Percentiles rank a stretch among this genome's conserved stretches.
These are phyloP conservation scores for Dipteronia dyeriana DNA, from an alignment of 345 rosid species.

Conservation along the genomic window DNA sequence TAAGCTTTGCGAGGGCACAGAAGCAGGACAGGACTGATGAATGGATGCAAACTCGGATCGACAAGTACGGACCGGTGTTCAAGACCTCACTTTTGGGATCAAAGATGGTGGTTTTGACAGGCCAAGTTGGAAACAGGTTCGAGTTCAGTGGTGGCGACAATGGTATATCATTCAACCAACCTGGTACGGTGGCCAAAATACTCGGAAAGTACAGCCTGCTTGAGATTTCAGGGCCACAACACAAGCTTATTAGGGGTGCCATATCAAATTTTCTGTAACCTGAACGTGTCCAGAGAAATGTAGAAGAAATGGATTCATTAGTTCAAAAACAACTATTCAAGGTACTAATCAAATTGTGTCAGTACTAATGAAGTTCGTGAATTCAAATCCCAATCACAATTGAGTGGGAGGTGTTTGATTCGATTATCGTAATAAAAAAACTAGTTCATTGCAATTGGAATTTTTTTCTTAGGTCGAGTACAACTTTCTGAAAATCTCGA, in stretches of 20 bases:
- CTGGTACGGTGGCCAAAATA: slow-evolving; percentile 13
- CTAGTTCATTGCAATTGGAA: too few relatives aligned
- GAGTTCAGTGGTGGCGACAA: slow-evolving; percentile 20
- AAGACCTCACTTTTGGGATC: slow-evolving; percentile 34
- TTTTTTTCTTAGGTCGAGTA: too few relatives aligned
- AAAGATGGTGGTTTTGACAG: slow-evolving; percentile 21
- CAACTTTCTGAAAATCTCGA: too few relatives aligned
- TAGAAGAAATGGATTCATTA: slow-evolving; percentile 21
- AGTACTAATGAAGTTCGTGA: too few relatives aligned
- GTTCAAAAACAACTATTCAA: slow-evolving; percentile 23
- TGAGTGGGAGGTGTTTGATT: too few relatives aligned
- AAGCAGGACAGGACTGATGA: slow-evolving; percentile 16
- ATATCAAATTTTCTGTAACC: slow-evolving; percentile 23
- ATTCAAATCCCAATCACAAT: too few relatives aligned
- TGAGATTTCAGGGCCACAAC: slow-evolving; percentile 24
- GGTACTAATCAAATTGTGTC: neutral
- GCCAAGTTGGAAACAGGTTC: slow-evolving; percentile 27
- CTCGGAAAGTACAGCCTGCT: slow-evolving; percentile 29
- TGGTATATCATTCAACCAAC: slow-evolving; percentile 27
- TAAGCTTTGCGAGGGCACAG: slow-evolving; percentile 24
- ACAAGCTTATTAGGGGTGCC: slow-evolving; percentile 28
- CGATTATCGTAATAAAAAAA: too few relatives aligned
- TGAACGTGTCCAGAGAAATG: slow-evolving; percentile 23
- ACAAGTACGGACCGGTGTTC: slow-evolving; percentile 29
- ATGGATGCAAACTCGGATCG: slow-evolving; percentile 25